Percentiles rank a stretch among this genome's conserved stretches.
Conservation (phyloP, 345 rosid genomes). For the Alliaria petiolata region DNA sequence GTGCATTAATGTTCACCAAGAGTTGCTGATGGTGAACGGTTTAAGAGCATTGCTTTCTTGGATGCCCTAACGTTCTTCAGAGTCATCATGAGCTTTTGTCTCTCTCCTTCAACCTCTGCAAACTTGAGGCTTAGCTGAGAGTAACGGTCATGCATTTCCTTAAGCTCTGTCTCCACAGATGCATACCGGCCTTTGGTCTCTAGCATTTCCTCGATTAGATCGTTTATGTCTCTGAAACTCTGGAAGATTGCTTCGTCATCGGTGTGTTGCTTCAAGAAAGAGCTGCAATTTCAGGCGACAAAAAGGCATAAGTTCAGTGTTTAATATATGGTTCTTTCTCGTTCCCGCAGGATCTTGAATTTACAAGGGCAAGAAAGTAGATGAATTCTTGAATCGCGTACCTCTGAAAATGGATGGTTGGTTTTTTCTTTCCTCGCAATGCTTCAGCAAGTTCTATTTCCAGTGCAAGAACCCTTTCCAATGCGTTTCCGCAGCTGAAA, state of each 20-base stretch:
- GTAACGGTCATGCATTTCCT: slow-evolving; percentile 92
- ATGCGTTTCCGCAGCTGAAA: slow-evolving; percentile 56
- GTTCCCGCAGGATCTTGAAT: neutral
- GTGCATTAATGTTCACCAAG: slow-evolving; percentile 45
- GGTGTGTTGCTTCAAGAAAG: slow-evolving; percentile 75
- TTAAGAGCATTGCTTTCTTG: slow-evolving; percentile 45
- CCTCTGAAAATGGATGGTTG: slow-evolving; percentile 77
- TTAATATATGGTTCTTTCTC: neutral
- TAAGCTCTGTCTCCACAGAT: slow-evolving; percentile 70
- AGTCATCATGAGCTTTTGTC: slow-evolving; percentile 96
- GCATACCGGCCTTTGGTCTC: slow-evolving; percentile 68
- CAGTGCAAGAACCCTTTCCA: slow-evolving; percentile 89
- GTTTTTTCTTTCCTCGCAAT: slow-evolving; percentile 66
- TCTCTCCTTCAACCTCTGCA: slow-evolving; percentile 98
- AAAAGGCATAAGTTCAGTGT: slow-evolving; percentile 7
- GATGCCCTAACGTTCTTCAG: slow-evolving; percentile 77
- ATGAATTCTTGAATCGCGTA: slow-evolving; percentile 19
- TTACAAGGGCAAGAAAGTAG: neutral
- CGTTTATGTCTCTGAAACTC: slow-evolving; percentile 92
- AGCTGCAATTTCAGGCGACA: slow-evolving; percentile 44
- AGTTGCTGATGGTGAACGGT: slow-evolving; percentile 49
- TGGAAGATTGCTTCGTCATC: slow-evolving; percentile 84
- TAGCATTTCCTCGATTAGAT: slow-evolving; percentile 78
- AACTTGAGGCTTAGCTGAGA: slow-evolving; percentile 93
- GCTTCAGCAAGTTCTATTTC: slow-evolving; percentile 93